Conservation (phyloP, 1,284 basidiomycete genomes). For the Trametes pubescens region DNA sequence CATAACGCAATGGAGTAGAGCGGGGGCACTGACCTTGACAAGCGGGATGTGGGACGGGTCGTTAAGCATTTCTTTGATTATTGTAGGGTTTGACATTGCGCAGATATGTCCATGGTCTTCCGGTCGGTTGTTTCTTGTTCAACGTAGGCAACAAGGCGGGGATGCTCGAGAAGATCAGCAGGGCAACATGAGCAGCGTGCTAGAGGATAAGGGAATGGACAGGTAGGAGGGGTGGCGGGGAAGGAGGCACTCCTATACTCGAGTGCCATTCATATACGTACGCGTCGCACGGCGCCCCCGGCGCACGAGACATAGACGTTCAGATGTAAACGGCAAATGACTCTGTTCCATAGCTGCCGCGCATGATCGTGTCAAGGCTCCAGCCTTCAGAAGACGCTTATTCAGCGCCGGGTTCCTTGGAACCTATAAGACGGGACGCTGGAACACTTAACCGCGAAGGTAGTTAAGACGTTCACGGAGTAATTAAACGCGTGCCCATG, state of each 20-base stretch:
- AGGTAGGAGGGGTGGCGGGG: neutral
- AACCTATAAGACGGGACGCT: neutral
- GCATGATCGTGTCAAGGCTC: neutral
- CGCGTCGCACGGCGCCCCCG: neutral
- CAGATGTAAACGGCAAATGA: neutral
- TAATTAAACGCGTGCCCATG: constrained; percentile 1
- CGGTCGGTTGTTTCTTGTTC: neutral
- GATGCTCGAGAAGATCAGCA: neutral
- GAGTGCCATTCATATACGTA: constrained; percentile 8
- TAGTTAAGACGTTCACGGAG: constrained; percentile 4
- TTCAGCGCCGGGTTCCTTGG: neutral
- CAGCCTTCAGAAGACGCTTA: neutral
- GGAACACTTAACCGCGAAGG: neutral
- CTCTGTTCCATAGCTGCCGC: neutral
- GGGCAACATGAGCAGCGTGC: neutral
- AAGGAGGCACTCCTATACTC: neutral
- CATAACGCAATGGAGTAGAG: neutral
- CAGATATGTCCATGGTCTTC: neutral
- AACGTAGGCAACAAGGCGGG: neutral
- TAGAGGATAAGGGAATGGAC: constrained; percentile 7
- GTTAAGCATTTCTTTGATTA: neutral
- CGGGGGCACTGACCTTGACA: neutral
- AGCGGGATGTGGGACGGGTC: neutral
- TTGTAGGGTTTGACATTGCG: neutral
- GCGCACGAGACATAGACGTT: neutral